Conservation (phyloP, 2,329 filamentous ascomycete genomes). For the Fonsecaea monophora region DNA sequence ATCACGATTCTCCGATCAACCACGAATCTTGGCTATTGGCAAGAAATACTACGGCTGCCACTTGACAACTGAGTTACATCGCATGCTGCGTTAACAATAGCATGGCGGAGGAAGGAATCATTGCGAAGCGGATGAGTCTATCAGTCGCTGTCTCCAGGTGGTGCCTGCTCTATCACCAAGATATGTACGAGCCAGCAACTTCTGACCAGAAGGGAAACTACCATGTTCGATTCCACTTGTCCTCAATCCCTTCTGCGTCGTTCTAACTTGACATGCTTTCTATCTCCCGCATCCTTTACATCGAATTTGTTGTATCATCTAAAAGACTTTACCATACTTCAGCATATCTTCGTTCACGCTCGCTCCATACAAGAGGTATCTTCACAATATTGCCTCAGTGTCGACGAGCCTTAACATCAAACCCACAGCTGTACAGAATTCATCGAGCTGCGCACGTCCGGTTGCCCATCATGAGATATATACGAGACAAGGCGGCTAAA, state of each 20-base stretch:
- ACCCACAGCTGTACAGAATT: background rate
- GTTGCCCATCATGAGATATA: background rate
- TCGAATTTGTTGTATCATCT: background rate
- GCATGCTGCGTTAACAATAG: background rate
- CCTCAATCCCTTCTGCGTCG: background rate
- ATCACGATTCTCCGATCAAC: background rate
- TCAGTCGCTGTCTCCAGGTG: background rate
- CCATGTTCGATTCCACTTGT: background rate
- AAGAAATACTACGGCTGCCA: background rate
- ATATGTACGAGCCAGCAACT: background rate
- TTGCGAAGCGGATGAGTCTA: background rate
- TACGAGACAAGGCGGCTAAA: background rate
- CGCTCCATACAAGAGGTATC: background rate
- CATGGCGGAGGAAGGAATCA: background rate
- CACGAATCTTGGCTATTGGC: background rate
- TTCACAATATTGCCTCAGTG: background rate
- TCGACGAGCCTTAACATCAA: background rate
- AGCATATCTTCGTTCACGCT: background rate
- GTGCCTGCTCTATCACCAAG: background rate
- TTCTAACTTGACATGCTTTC: background rate
- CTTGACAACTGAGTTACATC: background rate
- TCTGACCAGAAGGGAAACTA: background rate
- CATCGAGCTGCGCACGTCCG: background rate
- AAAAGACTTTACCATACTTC: background rate
- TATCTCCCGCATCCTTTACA: background rate